Evolutionary conservation across 257 asterid genomes (phyloP).

Genomic region (Ballota nigra): DNA sequence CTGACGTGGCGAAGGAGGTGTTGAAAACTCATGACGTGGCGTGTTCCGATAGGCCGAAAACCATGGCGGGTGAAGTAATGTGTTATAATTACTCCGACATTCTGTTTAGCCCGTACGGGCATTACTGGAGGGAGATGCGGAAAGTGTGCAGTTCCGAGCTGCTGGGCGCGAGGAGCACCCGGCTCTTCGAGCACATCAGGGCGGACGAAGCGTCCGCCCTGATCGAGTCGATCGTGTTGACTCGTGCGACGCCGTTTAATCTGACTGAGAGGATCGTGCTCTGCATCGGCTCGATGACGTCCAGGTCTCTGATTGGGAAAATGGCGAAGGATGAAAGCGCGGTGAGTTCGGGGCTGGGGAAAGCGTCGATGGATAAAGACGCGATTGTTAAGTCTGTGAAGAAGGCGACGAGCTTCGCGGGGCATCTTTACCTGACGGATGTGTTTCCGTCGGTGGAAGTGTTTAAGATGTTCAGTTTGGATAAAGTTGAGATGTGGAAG

Average conservation of each 20-base stretch:
- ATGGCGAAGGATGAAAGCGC: neutral
- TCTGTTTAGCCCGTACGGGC: constrained; percentile 21
- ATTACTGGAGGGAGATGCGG: constrained; percentile 29
- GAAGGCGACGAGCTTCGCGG: neutral
- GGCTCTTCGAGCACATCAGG: constrained; percentile 20
- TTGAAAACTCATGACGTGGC: constrained; percentile 28
- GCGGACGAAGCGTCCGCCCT: constrained; percentile 13
- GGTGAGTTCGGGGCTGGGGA: neutral
- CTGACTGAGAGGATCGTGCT: neutral
- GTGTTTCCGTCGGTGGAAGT: constrained; percentile 28
- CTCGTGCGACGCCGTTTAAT: neutral
- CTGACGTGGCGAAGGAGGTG: constrained; percentile 20
- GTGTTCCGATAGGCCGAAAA: constrained; percentile 28
- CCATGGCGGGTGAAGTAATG: neutral
- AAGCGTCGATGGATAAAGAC: neutral
- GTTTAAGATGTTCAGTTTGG: neutral
- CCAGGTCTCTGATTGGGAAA: constrained; percentile 26
- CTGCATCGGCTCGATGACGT: neutral
- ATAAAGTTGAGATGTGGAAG: neutral
- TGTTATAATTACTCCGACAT: constrained; percentile 23
- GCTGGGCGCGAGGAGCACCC: constrained; percentile 16
- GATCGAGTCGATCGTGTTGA: neutral
- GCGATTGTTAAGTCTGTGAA: neutral
- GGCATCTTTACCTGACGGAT: constrained; percentile 18
- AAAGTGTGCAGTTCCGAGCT: constrained; percentile 14